Evolutionary conservation across 2,329 filamentous ascomycete genomes (phyloP).

Genomic region (Monosporascus sp.): DNA sequence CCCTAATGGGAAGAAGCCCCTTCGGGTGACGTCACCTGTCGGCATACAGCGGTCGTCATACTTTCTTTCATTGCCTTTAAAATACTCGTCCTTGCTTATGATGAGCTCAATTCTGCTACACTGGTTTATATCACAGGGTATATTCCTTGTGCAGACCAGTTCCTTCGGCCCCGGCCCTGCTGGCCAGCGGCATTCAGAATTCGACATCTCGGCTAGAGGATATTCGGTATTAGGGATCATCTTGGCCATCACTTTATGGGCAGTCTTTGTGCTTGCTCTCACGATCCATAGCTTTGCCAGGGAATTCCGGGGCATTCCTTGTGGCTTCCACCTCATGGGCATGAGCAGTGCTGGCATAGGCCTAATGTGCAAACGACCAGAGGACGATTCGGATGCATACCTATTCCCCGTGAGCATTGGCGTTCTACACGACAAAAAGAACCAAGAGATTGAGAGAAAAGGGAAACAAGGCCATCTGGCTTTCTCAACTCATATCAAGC

Average conservation of each 20-base stretch:
- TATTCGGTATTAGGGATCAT: background rate
- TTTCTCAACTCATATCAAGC: too few relatives aligned
- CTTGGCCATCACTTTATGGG: background rate
- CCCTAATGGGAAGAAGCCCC: background rate
- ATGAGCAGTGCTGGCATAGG: too few relatives aligned
- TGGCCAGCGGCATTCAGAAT: too few relatives aligned
- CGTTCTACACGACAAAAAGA: too few relatives aligned
- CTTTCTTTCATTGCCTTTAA: background rate
- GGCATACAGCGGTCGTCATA: constrained; percentile 3
- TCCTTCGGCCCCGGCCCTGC: background rate
- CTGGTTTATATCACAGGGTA: constrained; percentile 5
- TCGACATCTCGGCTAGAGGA: background rate
- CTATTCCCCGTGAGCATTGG: too few relatives aligned
- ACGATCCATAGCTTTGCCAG: background rate
- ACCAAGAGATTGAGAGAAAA: too few relatives aligned
- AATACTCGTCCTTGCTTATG: background rate
- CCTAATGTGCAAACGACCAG: too few relatives aligned
- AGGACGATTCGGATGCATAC: too few relatives aligned
- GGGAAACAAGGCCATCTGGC: too few relatives aligned
- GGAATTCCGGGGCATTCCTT: too few relatives aligned
- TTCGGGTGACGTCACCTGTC: constrained; percentile 1
- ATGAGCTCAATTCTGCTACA: background rate
- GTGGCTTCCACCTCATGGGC: too few relatives aligned
- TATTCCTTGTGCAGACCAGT: constrained; percentile 2
- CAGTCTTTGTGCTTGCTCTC: background rate